Conservation (phyloP, 345 rosid genomes). For the Psidium guajava region DNA sequence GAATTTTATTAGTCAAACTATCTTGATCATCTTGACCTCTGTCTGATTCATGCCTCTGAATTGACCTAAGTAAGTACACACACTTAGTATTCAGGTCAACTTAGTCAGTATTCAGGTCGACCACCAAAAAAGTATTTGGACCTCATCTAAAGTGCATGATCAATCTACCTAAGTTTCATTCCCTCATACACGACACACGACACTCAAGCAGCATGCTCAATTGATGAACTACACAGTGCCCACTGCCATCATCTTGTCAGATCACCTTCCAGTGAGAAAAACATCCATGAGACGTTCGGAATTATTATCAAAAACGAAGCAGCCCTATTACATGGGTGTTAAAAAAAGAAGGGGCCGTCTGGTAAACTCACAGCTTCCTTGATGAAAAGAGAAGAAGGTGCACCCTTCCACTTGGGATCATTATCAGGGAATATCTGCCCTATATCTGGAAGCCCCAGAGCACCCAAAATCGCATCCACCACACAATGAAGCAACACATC, state of each 20-base stretch:
- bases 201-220: background rate
- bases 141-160: background rate
- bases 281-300: background rate
- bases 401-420: conserved; percentile 98
- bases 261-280: background rate
- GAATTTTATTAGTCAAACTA: background rate
- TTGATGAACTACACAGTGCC: background rate
- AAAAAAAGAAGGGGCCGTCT: background rate
- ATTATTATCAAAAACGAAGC: background rate
- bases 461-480: conserved; percentile 96
- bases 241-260: background rate
- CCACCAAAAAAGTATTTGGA: background rate
- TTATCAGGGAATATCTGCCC: conserved; percentile 93
- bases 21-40: background rate
- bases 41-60: background rate
- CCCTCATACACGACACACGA: background rate
- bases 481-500: conserved; percentile 98
- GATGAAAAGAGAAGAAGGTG: conserved; percentile 78
- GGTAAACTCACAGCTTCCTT: conserved; percentile 80
- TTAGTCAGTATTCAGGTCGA: background rate
- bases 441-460: conserved; percentile 93
- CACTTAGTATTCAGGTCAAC: background rate
- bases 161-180: background rate
- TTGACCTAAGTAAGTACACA: background rate
- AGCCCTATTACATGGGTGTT: background rate